Percentiles rank a stretch among this genome's conserved stretches.
Evolutionary conservation across 208 protist genomes (phyloP).

Genomic region (Trypanosoma scelopori): DNA sequence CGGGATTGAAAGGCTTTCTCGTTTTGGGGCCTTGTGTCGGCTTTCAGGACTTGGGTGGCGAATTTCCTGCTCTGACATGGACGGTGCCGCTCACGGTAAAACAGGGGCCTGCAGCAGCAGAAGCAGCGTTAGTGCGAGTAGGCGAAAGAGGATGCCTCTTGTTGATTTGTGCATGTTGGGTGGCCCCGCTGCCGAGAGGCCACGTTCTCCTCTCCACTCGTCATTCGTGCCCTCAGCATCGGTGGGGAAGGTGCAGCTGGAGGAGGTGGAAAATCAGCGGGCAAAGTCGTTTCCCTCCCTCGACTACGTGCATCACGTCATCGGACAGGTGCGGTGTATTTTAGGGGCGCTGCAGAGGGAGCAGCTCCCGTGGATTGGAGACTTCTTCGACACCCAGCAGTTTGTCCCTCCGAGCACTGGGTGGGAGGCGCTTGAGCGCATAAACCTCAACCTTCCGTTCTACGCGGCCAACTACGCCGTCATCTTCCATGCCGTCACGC

Average conservation of each 20-base stretch:
- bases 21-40: no score
- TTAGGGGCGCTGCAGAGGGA: conserved; percentile 42
- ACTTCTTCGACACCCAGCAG: conserved; percentile 60
- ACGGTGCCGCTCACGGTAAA: no score
- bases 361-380: conserved; percentile 68
- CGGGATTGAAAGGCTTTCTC: no score
- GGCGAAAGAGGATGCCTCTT: no score
- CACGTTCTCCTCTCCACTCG: no score
- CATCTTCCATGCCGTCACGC: conserved; percentile 54
- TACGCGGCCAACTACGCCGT: conserved; percentile 79
- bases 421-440: conserved; percentile 43
- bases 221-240: neutral
- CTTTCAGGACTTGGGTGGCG: no score
- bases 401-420: conserved; percentile 47
- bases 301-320: neutral
- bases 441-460: conserved; percentile 87
- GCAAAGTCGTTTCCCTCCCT: neutral
- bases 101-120: no score
- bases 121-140: no score
- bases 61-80: no score
- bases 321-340: conserved; percentile 11
- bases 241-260: neutral
- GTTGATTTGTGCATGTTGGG: no score
- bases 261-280: neutral
- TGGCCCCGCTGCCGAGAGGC: no score